A percentile compares a stretch with the other conserved stretches of the same genome.
phyloP scores from a whole-genome alignment of 768 basidiomycete genomes.

The Russula sp. region DNA sequence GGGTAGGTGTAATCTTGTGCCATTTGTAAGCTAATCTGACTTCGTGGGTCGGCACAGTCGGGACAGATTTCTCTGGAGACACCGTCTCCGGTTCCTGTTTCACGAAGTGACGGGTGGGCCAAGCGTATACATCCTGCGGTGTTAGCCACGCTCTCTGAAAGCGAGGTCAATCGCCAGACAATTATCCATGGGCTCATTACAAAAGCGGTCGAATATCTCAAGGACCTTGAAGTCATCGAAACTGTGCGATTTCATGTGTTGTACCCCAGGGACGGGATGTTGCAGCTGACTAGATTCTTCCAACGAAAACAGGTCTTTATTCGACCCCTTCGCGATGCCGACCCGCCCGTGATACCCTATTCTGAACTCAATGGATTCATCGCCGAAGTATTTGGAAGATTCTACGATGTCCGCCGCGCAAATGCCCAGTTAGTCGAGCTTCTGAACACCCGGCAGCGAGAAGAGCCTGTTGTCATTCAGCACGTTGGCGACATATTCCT shows the following conservation, averaged over 20 bases:
- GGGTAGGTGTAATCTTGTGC: slow-evolving; percentile 35
- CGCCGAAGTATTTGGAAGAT: slow-evolving; percentile 84
- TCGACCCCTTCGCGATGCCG: slow-evolving; percentile 43
- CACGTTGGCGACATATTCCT: slow-evolving; percentile 87
- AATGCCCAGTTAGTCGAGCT: slow-evolving; percentile 78
- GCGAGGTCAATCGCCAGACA: slow-evolving; percentile 80
- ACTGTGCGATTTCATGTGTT: slow-evolving; percentile 37
- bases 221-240: slow-evolving; percentile 81
- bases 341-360: slow-evolving; percentile 48
- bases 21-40: slow-evolving; percentile 1
- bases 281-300: slow-evolving; percentile 34
- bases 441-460: slow-evolving; percentile 76
- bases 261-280: slow-evolving; percentile 32
- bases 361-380: slow-evolving; percentile 73
- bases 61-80: slow-evolving; percentile 4
- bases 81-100: background rate
- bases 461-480: slow-evolving; percentile 76
- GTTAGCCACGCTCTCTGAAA: slow-evolving; percentile 50
- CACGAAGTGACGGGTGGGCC: slow-evolving; percentile 40
- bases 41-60: background rate
- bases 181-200: slow-evolving; percentile 83
- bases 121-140: slow-evolving; percentile 43
- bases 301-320: slow-evolving; percentile 43
- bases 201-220: slow-evolving; percentile 83
- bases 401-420: slow-evolving; percentile 78